These are phyloP conservation scores for Echinosophora koreensis DNA, from an alignment of 306 rosid species.

Conservation along the genomic window DNA sequence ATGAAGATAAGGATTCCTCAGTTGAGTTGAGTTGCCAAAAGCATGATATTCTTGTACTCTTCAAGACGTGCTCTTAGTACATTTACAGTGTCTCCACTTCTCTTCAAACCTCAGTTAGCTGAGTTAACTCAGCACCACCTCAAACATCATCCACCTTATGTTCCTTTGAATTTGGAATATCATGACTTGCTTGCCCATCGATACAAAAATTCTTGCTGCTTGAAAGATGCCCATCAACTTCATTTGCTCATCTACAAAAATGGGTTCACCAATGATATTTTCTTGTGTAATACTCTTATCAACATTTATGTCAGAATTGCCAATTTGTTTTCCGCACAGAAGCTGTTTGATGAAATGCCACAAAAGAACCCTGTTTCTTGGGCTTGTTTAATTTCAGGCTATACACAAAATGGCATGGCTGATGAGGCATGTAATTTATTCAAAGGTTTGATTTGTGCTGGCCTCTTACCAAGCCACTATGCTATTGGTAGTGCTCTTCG, in stretches of 20 bases:
- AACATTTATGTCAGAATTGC: slow-evolving; percentile 63
- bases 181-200: slow-evolving; percentile 49
- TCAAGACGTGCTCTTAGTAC: slow-evolving; percentile 46
- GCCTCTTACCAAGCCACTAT: slow-evolving; percentile 66
- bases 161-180: slow-evolving; percentile 43
- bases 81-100: slow-evolving; percentile 31
- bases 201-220: slow-evolving; percentile 55
- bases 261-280: slow-evolving; percentile 70
- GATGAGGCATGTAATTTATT: slow-evolving; percentile 71
- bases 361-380: slow-evolving; percentile 77
- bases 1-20: neutral
- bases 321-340: slow-evolving; percentile 59
- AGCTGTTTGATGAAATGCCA: slow-evolving; percentile 80
- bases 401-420: slow-evolving; percentile 62
- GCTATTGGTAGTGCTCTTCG: slow-evolving; percentile 81
- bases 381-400: slow-evolving; percentile 86
- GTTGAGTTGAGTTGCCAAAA: slow-evolving; percentile 6
- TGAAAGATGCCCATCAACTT: slow-evolving; percentile 66
- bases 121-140: slow-evolving; percentile 46
- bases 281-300: slow-evolving; percentile 76
- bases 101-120: slow-evolving; percentile 37
- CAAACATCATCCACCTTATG: slow-evolving; percentile 20
- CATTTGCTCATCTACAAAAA: slow-evolving; percentile 70
- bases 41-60: slow-evolving; percentile 45
- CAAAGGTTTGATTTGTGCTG: slow-evolving; percentile 60